Evolutionary conservation across 2,329 filamentous ascomycete genomes (phyloP).

Genomic region (Aspergillus sp.): DNA sequence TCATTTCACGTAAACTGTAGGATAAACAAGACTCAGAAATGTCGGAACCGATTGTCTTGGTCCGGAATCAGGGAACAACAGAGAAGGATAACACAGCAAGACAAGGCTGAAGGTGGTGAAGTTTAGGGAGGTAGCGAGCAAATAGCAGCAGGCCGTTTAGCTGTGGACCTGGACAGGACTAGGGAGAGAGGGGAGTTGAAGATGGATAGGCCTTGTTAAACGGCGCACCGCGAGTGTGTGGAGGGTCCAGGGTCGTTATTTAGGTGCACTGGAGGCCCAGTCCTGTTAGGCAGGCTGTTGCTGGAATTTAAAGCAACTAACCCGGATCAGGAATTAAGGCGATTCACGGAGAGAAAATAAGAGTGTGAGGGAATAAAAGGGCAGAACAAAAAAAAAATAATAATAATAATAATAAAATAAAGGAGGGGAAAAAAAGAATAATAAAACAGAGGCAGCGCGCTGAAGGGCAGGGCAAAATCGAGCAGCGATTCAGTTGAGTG

Average conservation of each 20-base stretch:
- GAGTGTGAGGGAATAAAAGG: conserved; percentile 10
- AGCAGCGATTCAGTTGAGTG: conserved; percentile 19
- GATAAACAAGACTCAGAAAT: conserved; percentile 6
- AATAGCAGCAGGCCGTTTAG: conserved; percentile 26
- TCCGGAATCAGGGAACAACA: conserved; percentile 18
- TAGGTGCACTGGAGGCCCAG: conserved; percentile 31
- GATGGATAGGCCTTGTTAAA: conserved; percentile 24
- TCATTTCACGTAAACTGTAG: conserved; percentile 6
- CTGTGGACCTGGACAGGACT: conserved; percentile 24
- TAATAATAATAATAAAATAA: conserved; percentile 9
- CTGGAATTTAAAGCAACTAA: conserved; percentile 17
- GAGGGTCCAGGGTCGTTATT: conserved; percentile 44
- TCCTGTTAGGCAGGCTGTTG: conserved; percentile 17
- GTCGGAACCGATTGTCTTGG: conserved; percentile 16
- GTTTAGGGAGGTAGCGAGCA: conserved; percentile 24
- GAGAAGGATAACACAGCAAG: conserved; percentile 20
- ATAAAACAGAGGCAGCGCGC: conserved; percentile 14
- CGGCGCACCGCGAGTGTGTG: conserved; percentile 28
- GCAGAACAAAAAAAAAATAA: conserved; percentile 15
- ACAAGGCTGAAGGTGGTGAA: conserved; percentile 24
- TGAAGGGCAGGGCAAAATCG: conserved; percentile 17
- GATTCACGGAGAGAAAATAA: conserved; percentile 13
- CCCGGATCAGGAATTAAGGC: conserved; percentile 16
- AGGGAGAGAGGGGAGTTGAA: conserved; percentile 11
- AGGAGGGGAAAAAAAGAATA: conserved; percentile 13